Conservation (phyloP, 2,329 filamentous ascomycete genomes). For the Exophiala mesophila region DNA sequence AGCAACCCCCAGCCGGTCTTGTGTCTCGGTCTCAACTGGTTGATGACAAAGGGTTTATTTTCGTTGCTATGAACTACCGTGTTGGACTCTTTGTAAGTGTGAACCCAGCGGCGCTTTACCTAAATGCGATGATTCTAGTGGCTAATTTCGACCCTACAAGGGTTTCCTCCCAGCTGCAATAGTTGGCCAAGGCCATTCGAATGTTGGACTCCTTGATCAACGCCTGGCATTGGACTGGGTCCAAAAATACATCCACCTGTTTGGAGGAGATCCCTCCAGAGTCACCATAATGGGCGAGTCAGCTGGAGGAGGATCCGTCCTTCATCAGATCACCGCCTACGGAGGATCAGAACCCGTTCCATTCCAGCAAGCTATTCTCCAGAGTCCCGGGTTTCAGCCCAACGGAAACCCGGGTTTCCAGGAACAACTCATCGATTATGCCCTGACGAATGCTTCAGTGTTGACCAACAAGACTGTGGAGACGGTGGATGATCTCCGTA, state of each 20-base stretch:
- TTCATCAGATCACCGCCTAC: constrained; percentile 23
- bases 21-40: constrained; percentile 38
- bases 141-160: too few species aligned
- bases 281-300: constrained; percentile 37
- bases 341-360: constrained; percentile 19
- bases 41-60: constrained; percentile 32
- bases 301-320: constrained; percentile 32
- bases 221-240: constrained; percentile 37
- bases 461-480: background rate
- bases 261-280: constrained; percentile 32
- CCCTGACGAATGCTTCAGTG: constrained; percentile 7
- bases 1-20: constrained; percentile 36
- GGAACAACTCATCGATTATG: constrained; percentile 6
- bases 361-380: constrained; percentile 30
- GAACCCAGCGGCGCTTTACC: constrained; percentile 36
- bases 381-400: constrained; percentile 26
- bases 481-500: constrained; percentile 35
- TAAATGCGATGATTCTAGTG: too few species aligned
- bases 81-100: constrained; percentile 48
- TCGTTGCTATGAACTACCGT: constrained; percentile 35
- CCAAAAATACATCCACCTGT: constrained; percentile 34
- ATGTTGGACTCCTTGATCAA: constrained; percentile 40
- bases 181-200: constrained; percentile 38
- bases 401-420: constrained; percentile 32
- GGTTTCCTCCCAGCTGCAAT: constrained; percentile 7